Base-by-base conservation (phyloP, 164 flowering plant species). In the Vitis labrusca region DNA sequence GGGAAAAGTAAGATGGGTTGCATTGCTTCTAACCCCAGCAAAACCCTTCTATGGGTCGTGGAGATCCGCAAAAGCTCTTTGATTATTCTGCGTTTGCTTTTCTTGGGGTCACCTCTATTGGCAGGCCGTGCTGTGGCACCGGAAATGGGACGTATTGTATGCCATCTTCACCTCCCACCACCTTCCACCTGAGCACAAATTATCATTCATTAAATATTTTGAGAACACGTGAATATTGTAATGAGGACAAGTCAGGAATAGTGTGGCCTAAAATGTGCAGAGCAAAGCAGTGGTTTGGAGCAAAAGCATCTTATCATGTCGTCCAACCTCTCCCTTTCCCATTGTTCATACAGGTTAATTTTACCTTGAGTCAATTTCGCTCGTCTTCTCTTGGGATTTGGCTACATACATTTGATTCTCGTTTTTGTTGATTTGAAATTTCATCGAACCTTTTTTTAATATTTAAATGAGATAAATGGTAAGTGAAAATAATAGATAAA, bases 121-220 rank as follows among this genome's bases (percentile, higher is more conserved):
- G 95, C 60, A 88, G 78, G 5, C 98, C 97, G 9, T 61, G 73
- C 74, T 86, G 89, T 19, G 98, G 98, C 7, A 93, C 93, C 0
- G 94, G 97, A 62, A 93, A 93, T 15, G 98, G 98, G 4, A 83
- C 86, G 62, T 89, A 93, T 58, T 93, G 88, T 52, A 90, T 85
- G 3, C 90, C 95, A 59, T 88, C 89, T 1, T 82, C 82, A 0
- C 76, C 84, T 16, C 85, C 89, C 15, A 83, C 76, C 17, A 74
- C 81, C 75, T 88, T 73, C 96, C 98, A 94, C 82, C 96, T 94
- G 86, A 32, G 66, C 27, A 48, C 65, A 66, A 65, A 30, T 52
- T 32, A 62, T 49, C 2, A 68, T 49, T 14, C 15, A 51, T 10
- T 27, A 37, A n/a, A 37, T 48, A 1, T 57, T 47, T 19, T 12